Evolutionary conservation across 768 basidiomycete genomes (phyloP), one percentile per base, ranked within the genome.

Genomic region (Cystobasidium onofrii): DNA sequence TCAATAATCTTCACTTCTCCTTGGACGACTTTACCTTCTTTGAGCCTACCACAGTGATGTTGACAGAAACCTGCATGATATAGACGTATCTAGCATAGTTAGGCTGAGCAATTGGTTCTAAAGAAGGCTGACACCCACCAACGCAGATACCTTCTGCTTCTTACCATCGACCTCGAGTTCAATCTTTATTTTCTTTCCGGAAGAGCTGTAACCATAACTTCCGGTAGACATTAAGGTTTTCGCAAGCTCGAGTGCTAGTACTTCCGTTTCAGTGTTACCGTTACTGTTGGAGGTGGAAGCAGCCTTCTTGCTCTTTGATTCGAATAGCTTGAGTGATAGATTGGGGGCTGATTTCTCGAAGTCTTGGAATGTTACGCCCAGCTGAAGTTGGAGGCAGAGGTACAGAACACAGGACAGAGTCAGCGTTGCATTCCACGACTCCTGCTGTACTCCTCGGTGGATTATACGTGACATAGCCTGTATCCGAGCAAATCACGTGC

Each of bases 111-210:
- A 9, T 18, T 43, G 9, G 41, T 43, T 39, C n/a, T 29, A 64
- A 9, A 57, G 9, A 27, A n/a, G 10, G 7, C 7, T 61, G 29
- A 7, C 7, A 25, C 63, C 41, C 29, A 64, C 63, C 65, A 50
- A 50, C 4, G 65, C 65, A 20, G 44, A 36, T 15, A 67, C 65
- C 13, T 46, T 44, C 20, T 46, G 27, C 20, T 33, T 67, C 65
- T 67, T 50, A 4, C 65, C 44, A 67, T 67, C 65, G 1, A 67
- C 65, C 31, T 67, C 65, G 15, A 52, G 9, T 52, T 67, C 65
- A n/a, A 67, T 50, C 44, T 12, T 52, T 12, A 67, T 52, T 25
- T 27, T 3, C 43, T 67, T 67, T 27, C 39, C 39, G 17, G 44
- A 7, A n/a, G 43, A 10, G 44, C 13, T 52, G n/a, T 50, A 67